Evolutionary conservation across 1,284 basidiomycete genomes (phyloP).

Genomic region (Tetrapyrgos nigripes): DNA sequence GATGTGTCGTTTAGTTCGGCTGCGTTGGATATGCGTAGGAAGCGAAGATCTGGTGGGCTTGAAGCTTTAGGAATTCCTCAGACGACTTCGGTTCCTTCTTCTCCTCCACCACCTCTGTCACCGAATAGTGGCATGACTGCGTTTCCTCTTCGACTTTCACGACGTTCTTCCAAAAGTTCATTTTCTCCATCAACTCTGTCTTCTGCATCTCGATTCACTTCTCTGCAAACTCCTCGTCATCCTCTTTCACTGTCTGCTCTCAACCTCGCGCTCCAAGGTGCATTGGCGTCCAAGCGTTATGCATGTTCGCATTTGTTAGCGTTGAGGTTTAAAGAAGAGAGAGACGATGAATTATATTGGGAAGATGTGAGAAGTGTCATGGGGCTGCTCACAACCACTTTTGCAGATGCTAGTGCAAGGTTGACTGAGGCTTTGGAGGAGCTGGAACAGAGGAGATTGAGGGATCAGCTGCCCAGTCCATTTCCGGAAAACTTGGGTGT

Average conservation of each 20-base stretch:
- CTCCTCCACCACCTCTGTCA: conserved; percentile 15
- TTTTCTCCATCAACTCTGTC: no score
- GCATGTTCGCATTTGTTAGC: conserved; percentile 79
- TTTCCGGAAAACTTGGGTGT: conserved; percentile 12
- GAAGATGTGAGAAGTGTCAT: conserved; percentile 80
- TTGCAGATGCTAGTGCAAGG: conserved; percentile 66
- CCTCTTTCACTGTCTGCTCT: conserved; percentile 70
- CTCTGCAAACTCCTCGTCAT: conserved; percentile 65
- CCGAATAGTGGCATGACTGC: conserved; percentile 5
- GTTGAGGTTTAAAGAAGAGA: conserved; percentile 67
- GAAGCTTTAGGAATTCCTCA: conserved; percentile 52
- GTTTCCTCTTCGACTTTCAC: conserved; percentile 20
- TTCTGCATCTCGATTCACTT: no score
- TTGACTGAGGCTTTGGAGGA: conserved; percentile 67
- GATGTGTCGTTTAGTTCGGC: conserved; percentile 64
- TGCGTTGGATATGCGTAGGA: conserved; percentile 63
- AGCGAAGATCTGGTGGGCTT: conserved; percentile 55
- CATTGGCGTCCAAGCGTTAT: conserved; percentile 73
- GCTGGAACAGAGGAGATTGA: conserved; percentile 52
- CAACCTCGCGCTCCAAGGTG: conserved; percentile 62
- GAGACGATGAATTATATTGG: conserved; percentile 77
- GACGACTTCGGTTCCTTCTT: conserved; percentile 32
- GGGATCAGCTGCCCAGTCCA: conserved; percentile 56
- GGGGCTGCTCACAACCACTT: conserved; percentile 65
- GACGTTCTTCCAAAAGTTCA: not conserved